phyloP scores from a whole-genome alignment of 345 rosid genomes.

The Mallotus nudiflorus region DNA sequence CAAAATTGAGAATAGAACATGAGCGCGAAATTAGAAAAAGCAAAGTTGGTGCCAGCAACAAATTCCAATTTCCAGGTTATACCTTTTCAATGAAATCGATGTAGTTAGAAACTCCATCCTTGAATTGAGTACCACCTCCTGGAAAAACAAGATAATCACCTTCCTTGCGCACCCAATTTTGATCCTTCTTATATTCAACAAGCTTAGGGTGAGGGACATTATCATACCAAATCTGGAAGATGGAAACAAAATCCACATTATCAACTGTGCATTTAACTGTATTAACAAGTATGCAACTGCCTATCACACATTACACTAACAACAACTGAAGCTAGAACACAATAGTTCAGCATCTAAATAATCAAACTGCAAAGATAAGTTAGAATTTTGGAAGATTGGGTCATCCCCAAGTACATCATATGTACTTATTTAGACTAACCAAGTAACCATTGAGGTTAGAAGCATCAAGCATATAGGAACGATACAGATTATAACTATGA shows the following conservation, averaged over 20 bases:
- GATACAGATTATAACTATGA: too few relatives aligned
- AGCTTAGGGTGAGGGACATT: slow-evolving; percentile 96
- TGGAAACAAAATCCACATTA: slow-evolving; percentile 10
- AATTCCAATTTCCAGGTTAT: not conserved
- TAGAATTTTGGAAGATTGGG: too few relatives aligned
- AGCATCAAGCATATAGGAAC: too few relatives aligned
- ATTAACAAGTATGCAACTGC: not conserved
- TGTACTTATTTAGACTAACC: too few relatives aligned
- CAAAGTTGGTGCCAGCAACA: not conserved
- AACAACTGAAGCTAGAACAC: not conserved
- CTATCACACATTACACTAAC: not conserved
- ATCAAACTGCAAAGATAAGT: too few relatives aligned
- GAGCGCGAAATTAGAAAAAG: not conserved
- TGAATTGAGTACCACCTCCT: slow-evolving; percentile 96
- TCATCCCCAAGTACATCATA: too few relatives aligned
- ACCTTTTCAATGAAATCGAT: slow-evolving; percentile 69
- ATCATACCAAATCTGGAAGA: slow-evolving; percentile 67
- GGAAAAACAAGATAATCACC: slow-evolving; percentile 76
- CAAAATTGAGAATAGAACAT: not conserved
- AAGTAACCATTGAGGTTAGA: too few relatives aligned
- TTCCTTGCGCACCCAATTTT: slow-evolving; percentile 75
- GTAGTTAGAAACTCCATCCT: slow-evolving; percentile 71
- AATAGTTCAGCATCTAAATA: not conserved
- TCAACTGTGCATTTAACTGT: not conserved
- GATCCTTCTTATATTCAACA: slow-evolving; percentile 93